Percentiles rank a stretch among this genome's conserved stretches.
These are phyloP conservation scores for Antitrichia curtipendula DNA, from an alignment of 225 moss, liverwort and hornwort species.

Conservation along the genomic window DNA sequence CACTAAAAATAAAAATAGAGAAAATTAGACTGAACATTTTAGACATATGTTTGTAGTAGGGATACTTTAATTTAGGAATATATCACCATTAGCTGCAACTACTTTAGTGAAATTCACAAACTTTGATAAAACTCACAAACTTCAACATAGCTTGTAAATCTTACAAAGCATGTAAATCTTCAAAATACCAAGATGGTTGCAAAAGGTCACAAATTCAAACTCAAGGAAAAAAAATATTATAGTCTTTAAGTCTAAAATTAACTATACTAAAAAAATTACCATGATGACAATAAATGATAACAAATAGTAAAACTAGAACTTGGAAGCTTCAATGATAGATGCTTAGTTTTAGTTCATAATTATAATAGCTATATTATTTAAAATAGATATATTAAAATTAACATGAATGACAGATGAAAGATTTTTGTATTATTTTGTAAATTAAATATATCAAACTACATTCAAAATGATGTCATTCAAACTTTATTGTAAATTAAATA, in stretches of 20 bases:
- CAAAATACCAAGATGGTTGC: background rate
- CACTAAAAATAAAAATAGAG: accelerated
- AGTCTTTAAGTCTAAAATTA: too few relatives aligned
- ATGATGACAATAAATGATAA: accelerated
- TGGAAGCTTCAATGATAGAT: background rate
- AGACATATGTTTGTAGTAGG: accelerated
- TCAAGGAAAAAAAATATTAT: background rate
- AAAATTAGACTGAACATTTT: background rate
- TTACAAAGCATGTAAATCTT: background rate
- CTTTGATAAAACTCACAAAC: background rate
- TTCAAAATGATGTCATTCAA: background rate
- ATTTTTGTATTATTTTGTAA: background rate
- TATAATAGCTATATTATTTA: background rate
- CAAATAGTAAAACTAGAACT: background rate
- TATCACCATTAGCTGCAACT: background rate
- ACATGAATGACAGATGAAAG: too few relatives aligned
- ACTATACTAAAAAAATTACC: too few relatives aligned
- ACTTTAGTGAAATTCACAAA: background rate
- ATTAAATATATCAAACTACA: too few relatives aligned
- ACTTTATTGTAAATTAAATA: background rate
- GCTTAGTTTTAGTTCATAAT: background rate
- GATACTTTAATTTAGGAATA: background rate
- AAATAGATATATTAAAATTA: background rate
- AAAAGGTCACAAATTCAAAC: too few relatives aligned
- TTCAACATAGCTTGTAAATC: background rate